Evolutionary conservation across 2,329 filamentous ascomycete species (phyloP), one percentile per base, ranked within the genome.

Genomic region (Aspergillus persii): DNA sequence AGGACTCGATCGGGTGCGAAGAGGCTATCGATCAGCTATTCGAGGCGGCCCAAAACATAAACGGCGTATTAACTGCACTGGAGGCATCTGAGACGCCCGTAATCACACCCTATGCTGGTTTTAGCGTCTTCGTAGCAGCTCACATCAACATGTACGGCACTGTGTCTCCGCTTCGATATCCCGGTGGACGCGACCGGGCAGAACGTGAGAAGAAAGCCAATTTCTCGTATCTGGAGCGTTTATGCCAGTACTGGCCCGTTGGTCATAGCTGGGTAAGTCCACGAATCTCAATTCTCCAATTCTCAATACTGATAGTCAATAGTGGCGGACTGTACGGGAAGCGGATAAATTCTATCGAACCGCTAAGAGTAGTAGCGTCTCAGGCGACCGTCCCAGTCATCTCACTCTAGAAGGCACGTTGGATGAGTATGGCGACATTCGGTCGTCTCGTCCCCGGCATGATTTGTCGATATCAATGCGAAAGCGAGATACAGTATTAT

Each of bases 61-160:
- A 69, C 1, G 66, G 66, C 1, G 69, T 75, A 2, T 48, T 75
- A 4, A 64, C 68, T 4, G 71, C 70, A 1, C 55, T 75, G 2
- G 70, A 74, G 26, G 63, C 67, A 44, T 75, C 70, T 0, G 66
- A 64, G 23, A 69, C 73, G 2, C 65, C 72, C 0, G 69, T 75
- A 1, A 74, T 75, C 54, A 74, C 73, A 1, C 73, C 73, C 2
- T 75, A 75, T 54, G 72, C 73, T 0, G 73, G 73, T 5, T 75
- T 75, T 59, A 75, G 73, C 30, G 66, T 75, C 39, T 75, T 75
- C 44, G 73, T 75, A 11, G 71, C 73, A 8, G 73, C 71, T 3
- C 73, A 75, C 47, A 73, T 75, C 49, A 75, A 75, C 50, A 75
- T 75, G 73, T 75, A 75, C 54, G 73, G 73, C 2, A 74, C 73